Base-by-base conservation (phyloP, 306 rosid species). In the Vachellia collinsii region DNA sequence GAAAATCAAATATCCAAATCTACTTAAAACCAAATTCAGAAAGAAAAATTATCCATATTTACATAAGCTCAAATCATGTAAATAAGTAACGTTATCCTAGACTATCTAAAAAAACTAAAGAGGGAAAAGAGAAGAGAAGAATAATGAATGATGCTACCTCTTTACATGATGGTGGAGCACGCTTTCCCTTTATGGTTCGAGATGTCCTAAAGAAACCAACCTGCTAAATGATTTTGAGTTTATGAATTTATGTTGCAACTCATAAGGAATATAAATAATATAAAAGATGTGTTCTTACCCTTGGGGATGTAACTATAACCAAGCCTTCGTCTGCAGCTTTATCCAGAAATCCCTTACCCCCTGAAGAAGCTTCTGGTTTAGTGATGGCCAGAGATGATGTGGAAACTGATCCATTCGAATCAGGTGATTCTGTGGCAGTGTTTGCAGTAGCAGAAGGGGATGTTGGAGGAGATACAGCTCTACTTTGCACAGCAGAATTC, bases 291-390 rank as follows among this genome's bases (percentile, higher is more conserved):
- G 71, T 39, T 51, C 83, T 84, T 87, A 95, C 99, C 90, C 42
- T 84, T 42, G 99, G 99, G 84, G 97, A 93, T 25, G 6, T 64
- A 84, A 95, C 84, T 85, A 95, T 81, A 36, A 87, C 92, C 85
- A 95, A 83, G 78, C 99, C 99, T 75, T 88, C 97, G 79, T 93
- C 97, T 11, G 91, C 90, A 69, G 98, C 96, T 74, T 75, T 92
- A 76, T 92, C 89, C 61, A 94, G 64, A 76, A 90, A 81, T 64
- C 84, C 77, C 83, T 86, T 89, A 43, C 84, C 82, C 41, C 75
- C 58, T 25, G 92, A 76, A 88, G 88, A 88, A 71, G 85, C 70
- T 56, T 44, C 70, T 22, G 84, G 79, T 82, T 86, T 89, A 0
- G 53, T 79, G 76, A 91, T 25, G 78, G 92, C 92, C 87, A 94